These are phyloP conservation scores for Kwoniella mangroviensis DNA, from an alignment of 768 basidiomycete genomes.

Conservation along the genomic window DNA sequence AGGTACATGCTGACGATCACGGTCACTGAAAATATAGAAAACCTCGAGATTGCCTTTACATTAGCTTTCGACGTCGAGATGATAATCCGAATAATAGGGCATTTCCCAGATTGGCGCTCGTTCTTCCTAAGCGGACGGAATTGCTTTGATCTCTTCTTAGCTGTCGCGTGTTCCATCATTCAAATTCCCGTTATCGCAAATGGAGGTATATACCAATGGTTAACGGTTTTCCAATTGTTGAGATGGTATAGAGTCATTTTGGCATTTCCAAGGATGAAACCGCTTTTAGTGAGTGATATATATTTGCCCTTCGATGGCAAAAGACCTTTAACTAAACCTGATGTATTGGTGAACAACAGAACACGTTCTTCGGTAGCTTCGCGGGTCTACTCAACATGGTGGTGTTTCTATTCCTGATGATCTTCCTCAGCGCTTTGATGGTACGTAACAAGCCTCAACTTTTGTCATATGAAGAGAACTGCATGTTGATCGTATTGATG, in stretches of 20 bases:
- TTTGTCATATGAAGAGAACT: no score
- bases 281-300: slow-evolving; percentile 69
- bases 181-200: slow-evolving; percentile 78
- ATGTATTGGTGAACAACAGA: slow-evolving; percentile 53
- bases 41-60: slow-evolving; percentile 76
- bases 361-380: slow-evolving; percentile 89
- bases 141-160: slow-evolving; percentile 75
- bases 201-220: slow-evolving; percentile 77
- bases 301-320: background rate
- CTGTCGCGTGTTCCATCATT: slow-evolving; percentile 74
- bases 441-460: slow-evolving; percentile 46
- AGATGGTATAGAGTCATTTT: slow-evolving; percentile 92
- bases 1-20: background rate
- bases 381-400: slow-evolving; percentile 90
- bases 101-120: slow-evolving; percentile 78
- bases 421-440: slow-evolving; percentile 80
- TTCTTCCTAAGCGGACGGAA: slow-evolving; percentile 71
- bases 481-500: background rate
- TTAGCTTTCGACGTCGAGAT: slow-evolving; percentile 89
- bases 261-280: slow-evolving; percentile 86
- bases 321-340: background rate
- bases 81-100: slow-evolving; percentile 69
- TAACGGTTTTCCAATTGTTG: slow-evolving; percentile 81
- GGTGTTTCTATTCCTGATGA: slow-evolving; percentile 84
- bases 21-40: slow-evolving; percentile 59